Evolutionary conservation across 176 grass and related monocot species (phyloP), one percentile per base, ranked within the genome.

Genomic region (Hordeum marinum): DNA sequence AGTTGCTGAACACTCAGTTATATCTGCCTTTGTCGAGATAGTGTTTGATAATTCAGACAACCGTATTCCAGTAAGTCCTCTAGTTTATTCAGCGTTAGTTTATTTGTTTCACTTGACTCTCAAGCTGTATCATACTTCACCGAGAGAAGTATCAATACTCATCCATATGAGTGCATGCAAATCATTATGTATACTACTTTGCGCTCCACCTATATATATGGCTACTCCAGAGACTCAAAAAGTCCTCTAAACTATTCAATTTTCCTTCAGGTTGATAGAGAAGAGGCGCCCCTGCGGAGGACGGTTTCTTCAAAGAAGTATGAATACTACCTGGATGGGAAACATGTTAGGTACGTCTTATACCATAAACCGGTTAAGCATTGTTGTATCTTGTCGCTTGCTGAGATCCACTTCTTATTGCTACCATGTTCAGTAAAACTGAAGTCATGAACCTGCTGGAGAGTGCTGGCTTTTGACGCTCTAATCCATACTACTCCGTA

Each of bases 401-500:
- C 82, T 82, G 8, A 26, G 27, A 57, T 12, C 35, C 57, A 35
- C 14, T 7, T 86, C 39, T 83, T 76, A 27, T 85, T 50, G 41
- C 77, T 41, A 57, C 69, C 50, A 46, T 85, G 18, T 66, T 80
- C 78, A 97, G 95, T 87, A 97, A 97, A 90, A 97, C 95, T 55
- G 95, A 97, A 89, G 95, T 97, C 81, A 94, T 97, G 95, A 97
- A 97, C 83, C 90, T 97, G 40, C 77, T 97, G 84, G 95, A 97
- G 80, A 97, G 95, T 94, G 95, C 92, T 63, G 95, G 95, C 65
- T 97, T 97, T 77, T 97, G 92, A 82, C 90, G 90, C 14, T 97
- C 95, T 61, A 97, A 97, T 88, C 95, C 95, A 78, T 97, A 97
- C 78, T n/a, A n/a, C n/a, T n/a, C n/a, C n/a, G n/a, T 97, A 97